Conservation (phyloP, 495 filamentous ascomycete species). For the Penicillium pancosmium region DNA sequence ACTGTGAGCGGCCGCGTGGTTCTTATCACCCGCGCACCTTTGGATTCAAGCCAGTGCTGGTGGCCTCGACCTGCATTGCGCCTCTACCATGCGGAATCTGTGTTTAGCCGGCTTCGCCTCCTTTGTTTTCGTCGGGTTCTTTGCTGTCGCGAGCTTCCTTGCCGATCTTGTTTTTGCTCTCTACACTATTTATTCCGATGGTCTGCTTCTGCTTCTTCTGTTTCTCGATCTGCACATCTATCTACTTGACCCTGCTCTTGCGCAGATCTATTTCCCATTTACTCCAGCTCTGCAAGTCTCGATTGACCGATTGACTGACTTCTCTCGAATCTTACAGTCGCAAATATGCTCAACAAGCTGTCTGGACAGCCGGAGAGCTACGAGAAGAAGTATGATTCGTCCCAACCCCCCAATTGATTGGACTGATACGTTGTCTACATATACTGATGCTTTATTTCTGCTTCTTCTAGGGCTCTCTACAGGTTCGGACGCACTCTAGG, state of each 20-base stretch:
- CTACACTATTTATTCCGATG: constrained; percentile 15
- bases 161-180: constrained; percentile 13
- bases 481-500: constrained; percentile 90
- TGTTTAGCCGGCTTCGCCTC: background rate
- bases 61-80: constrained; percentile 8
- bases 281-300: background rate
- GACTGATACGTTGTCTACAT: background rate
- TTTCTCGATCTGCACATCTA: background rate
- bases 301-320: constrained; percentile 31
- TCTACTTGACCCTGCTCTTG: background rate
- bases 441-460: background rate
- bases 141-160: constrained; percentile 7
- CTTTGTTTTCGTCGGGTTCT: background rate
- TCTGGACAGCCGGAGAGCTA: constrained; percentile 97
- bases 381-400: constrained; percentile 80
- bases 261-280: background rate
- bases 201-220: constrained; percentile 19
- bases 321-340: constrained; percentile 56
- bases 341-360: constrained; percentile 95
- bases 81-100: background rate
- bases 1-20: constrained; percentile 1
- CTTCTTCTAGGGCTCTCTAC: constrained; percentile 69
- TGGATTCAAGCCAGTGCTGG: background rate
- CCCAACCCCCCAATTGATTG: constrained; percentile 1
- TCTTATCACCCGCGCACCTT: no score